These are phyloP conservation scores for Aspergillus hiratsukae DNA, from an alignment of 2,329 filamentous ascomycete genomes.

Conservation along the genomic window DNA sequence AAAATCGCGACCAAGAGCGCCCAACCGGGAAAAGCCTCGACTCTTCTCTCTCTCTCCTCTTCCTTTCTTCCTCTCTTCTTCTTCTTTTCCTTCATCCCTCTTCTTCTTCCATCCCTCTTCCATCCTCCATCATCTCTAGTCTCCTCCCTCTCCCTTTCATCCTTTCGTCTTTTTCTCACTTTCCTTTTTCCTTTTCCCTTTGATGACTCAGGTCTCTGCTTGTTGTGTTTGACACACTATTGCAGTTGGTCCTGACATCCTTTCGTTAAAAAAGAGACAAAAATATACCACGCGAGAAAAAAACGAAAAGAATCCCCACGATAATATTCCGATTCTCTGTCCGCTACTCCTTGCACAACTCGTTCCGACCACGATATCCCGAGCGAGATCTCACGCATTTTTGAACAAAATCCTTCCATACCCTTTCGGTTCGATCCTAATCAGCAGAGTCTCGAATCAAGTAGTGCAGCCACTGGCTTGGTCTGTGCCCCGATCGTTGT, in stretches of 20 bases:
- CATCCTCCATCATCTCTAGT: constrained; percentile 9
- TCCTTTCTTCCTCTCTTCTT: constrained; percentile 4
- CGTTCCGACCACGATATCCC: constrained; percentile 3
- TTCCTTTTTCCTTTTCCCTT: constrained; percentile 20
- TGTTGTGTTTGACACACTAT: constrained; percentile 46
- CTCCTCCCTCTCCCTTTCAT: constrained; percentile 12
- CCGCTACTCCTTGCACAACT: constrained; percentile 12
- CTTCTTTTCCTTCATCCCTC: constrained; percentile 9
- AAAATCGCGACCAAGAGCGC: neutral
- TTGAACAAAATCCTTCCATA: constrained; percentile 16
- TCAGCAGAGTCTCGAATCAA: constrained; percentile 24
- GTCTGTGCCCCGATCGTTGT: constrained; percentile 37
- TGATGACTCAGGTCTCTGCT: constrained; percentile 27
- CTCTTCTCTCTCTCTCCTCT: constrained; percentile 1
- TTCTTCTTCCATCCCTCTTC: constrained; percentile 14
- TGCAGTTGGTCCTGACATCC: constrained; percentile 34
- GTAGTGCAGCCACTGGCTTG: constrained; percentile 45
- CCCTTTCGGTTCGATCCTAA: constrained; percentile 22
- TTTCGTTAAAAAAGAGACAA: constrained; percentile 27
- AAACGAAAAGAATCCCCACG: constrained; percentile 12
- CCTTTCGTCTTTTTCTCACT: constrained; percentile 16
- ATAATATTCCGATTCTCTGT: constrained; percentile 15
- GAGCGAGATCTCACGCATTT: neutral
- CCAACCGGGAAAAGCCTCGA: neutral
- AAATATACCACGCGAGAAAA: neutral